phyloP scores from a whole-genome alignment of 805 yeast genomes.

The Saccharomycopsis schoenii region DNA sequence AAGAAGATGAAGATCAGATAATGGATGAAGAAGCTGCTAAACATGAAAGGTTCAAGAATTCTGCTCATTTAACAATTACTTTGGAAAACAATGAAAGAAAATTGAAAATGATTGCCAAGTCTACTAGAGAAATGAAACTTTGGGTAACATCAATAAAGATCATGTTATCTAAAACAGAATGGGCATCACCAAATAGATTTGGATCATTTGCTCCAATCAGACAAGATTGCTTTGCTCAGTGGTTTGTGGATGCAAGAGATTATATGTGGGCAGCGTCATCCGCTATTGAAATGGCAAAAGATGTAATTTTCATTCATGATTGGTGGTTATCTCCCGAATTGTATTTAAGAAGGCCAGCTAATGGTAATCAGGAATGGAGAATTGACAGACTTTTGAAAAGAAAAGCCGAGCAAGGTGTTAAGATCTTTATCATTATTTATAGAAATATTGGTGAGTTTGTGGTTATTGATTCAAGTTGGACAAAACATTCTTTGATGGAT shows the following conservation, averaged over 20 bases:
- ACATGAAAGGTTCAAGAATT: slow-evolving; percentile 21
- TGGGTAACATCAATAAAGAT: slow-evolving; percentile 70
- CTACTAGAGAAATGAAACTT: slow-evolving; percentile 49
- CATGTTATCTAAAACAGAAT: slow-evolving; percentile 58
- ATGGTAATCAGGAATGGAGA: slow-evolving; percentile 91
- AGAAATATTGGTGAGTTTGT: slow-evolving; percentile 91
- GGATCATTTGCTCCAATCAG: slow-evolving; percentile 90
- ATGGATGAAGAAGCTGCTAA: slow-evolving; percentile 34
- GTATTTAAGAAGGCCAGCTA: slow-evolving; percentile 86
- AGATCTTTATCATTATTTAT: slow-evolving; percentile 82
- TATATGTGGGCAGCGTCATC: slow-evolving; percentile 93
- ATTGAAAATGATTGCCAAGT: slow-evolving; percentile 58
- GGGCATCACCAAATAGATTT: slow-evolving; percentile 73
- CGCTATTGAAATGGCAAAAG: slow-evolving; percentile 88
- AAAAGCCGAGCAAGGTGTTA: slow-evolving; percentile 91
- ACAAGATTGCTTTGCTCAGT: slow-evolving; percentile 77
- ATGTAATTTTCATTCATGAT: slow-evolving; percentile 88
- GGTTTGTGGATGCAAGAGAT: slow-evolving; percentile 96
- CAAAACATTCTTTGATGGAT: slow-evolving; percentile 84
- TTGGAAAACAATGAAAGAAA: slow-evolving; percentile 73
- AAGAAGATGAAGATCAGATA: slow-evolving; percentile 27
- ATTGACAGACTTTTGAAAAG: slow-evolving; percentile 79
- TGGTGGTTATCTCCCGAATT: slow-evolving; percentile 98
- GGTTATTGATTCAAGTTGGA: slow-evolving; percentile 87
- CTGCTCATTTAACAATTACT: slow-evolving; percentile 45